phyloP scores from a whole-genome alignment of 768 basidiomycete species.

The Suillus ampliporus region DNA sequence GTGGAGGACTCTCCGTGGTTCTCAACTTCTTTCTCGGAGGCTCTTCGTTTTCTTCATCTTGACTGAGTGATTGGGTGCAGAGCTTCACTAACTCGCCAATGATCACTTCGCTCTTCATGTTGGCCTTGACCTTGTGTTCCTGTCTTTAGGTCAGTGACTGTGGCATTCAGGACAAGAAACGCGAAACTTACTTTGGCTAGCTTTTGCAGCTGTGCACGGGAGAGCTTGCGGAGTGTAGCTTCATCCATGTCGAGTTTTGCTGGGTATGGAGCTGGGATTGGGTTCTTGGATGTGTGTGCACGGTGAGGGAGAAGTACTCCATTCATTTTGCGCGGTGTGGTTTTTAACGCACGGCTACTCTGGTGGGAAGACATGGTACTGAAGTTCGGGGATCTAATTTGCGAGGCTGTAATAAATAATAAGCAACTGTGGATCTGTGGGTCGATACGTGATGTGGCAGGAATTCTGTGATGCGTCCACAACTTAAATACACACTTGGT shows the following conservation, averaged over 20 bases:
- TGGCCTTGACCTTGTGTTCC: conserved; percentile 29
- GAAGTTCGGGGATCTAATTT: background rate
- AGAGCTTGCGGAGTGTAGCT: conserved; percentile 25
- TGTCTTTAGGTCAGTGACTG: conserved; percentile 9
- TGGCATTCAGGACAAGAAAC: background rate
- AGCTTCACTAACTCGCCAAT: conserved; percentile 25
- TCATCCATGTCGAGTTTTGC: conserved; percentile 14
- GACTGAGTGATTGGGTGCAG: conserved; percentile 14
- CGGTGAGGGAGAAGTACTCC: background rate
- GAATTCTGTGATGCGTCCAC: background rate
- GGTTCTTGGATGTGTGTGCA: background rate
- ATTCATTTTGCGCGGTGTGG: background rate
- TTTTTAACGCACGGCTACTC: background rate
- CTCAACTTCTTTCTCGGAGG: background rate
- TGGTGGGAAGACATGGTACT: background rate
- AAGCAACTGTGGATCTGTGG: background rate
- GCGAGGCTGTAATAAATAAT: background rate
- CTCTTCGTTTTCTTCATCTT: conserved; percentile 19
- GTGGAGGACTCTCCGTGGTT: background rate
- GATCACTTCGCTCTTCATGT: conserved; percentile 21
- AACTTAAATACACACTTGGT: background rate
- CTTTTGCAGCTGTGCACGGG: conserved; percentile 23
- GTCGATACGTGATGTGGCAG: background rate
- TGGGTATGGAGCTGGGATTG: background rate
- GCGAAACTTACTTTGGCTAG: background rate